Conservation (phyloP, 768 basidiomycete species). For the Trametes maxima region DNA sequence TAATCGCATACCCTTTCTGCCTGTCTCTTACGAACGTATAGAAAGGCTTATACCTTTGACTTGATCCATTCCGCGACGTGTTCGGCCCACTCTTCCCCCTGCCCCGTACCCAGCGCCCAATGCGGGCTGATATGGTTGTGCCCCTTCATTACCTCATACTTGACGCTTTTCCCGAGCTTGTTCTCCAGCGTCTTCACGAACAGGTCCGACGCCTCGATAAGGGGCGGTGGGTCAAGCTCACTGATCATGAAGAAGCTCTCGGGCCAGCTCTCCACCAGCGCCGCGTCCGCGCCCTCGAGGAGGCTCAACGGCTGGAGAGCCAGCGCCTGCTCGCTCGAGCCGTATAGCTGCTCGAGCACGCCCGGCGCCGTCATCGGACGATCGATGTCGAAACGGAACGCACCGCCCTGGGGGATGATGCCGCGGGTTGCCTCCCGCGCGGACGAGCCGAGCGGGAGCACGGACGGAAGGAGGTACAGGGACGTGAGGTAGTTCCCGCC, state of each 20-base stretch:
- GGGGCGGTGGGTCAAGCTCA: conserved; percentile 54
- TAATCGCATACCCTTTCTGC: neutral
- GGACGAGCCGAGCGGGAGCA: conserved; percentile 26
- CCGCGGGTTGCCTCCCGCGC: conserved; percentile 44
- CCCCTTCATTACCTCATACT: conserved; percentile 42
- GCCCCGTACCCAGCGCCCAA: conserved; percentile 51
- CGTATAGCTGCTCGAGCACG: conserved; percentile 43
- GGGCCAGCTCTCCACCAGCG: conserved; percentile 45
- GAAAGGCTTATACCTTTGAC: neutral
- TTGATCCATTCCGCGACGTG: conserved; percentile 39
- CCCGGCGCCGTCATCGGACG: conserved; percentile 17
- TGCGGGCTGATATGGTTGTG: conserved; percentile 69
- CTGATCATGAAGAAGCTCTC: conserved; percentile 50
- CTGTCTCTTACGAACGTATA: neutral
- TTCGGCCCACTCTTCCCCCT: conserved; percentile 65
- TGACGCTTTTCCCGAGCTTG: conserved; percentile 36
- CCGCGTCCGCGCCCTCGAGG: conserved; percentile 39
- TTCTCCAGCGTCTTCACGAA: conserved; percentile 45
- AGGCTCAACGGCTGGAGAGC: conserved; percentile 46
- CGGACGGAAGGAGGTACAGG: conserved; percentile 40
- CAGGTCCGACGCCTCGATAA: conserved; percentile 38
- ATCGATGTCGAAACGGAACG: conserved; percentile 39
- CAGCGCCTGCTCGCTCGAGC: conserved; percentile 38
- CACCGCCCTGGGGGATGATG: conserved; percentile 48
- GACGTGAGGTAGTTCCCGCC: conserved; percentile 56